Evolutionary conservation across 768 basidiomycete genomes (phyloP), one percentile per base, ranked within the genome.

Genomic region (Termitomyces sp.): DNA sequence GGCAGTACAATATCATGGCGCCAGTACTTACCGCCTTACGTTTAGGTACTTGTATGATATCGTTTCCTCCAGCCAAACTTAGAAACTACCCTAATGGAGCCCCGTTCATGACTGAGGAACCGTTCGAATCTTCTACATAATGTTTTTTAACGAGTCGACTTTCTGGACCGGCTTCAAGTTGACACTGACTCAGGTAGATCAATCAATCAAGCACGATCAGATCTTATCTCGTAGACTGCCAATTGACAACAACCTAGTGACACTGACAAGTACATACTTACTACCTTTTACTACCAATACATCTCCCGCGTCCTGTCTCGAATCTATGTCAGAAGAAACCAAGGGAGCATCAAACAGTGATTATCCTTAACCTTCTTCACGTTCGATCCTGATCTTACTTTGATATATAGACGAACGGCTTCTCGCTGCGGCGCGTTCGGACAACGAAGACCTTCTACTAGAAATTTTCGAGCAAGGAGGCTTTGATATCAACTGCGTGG

Each of bases 401-500:
- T 20, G 42, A 52, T 35, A 45, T 38, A 35, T 52, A 93, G 91
- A 91, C 70, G 87, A 91, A 73, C 79, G 84, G 57, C 77, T 94
- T 40, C 75, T 93, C 35, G 84, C 84, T 33, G 91, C 90, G 11
- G 92, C 90, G 35, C 84, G 90, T 68, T 66, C 72, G 18, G 92
- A 94, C 75, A 85, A 90, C 72, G 84, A 87, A 65, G 90, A 89
- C 4, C 70, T 89, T 63, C 69, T 93, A 24, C 66, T 82, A 1
- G 84, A 87, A 54, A 75, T 90, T 15, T 82, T 92, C 59, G 77
- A 81, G 20, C 68, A 84, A 40, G 84, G 77, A 6, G 66, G 68
- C 3, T 88, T 85, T 65, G 83, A 93, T 70, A 87, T 94, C 63
- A 95, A 95, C 73, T 86, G 78, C 67, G 78, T 80, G 67, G 92